A percentile compares a stretch with the other conserved stretches of the same genome.
phyloP scores from a whole-genome alignment of 163 green algal genomes.

The Botryococcus braunii region DNA sequence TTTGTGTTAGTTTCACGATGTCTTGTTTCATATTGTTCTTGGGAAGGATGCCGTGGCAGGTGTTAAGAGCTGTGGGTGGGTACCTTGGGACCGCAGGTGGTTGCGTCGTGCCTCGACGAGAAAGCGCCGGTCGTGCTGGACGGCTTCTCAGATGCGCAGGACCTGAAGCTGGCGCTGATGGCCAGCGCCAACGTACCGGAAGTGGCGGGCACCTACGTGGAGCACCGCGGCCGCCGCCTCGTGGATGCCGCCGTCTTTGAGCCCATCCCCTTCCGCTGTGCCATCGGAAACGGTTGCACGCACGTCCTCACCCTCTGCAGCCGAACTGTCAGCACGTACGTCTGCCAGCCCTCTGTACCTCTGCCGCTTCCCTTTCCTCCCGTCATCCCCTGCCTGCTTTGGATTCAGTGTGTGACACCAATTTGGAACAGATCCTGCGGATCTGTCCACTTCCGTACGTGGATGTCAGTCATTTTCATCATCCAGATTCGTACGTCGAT shows the following conservation, averaged over 20 bases:
- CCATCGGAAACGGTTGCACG: constrained; percentile 77
- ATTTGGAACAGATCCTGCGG: background rate
- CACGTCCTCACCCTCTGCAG: constrained; percentile 73
- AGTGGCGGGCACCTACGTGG: constrained; percentile 25
- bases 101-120: constrained; percentile 65
- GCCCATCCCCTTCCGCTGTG: constrained; percentile 62
- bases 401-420: too few species aligned
- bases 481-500: too few species aligned
- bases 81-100: constrained; percentile 47
- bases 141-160: constrained; percentile 41
- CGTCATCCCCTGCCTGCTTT: background rate
- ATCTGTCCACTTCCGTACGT: background rate
- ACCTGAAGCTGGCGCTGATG: constrained; percentile 57
- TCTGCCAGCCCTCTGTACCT: too few species aligned
- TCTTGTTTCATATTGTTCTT: too few species aligned
- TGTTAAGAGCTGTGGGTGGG: too few species aligned
- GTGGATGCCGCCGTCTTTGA: constrained; percentile 81
- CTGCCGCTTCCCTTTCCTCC: too few species aligned
- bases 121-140: constrained; percentile 55
- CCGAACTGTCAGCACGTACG: constrained; percentile 27
- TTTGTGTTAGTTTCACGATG: too few species aligned
- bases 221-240: constrained; percentile 33
- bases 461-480: too few species aligned
- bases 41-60: too few species aligned
- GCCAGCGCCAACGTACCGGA: constrained; percentile 71